phyloP scores from a whole-genome alignment of 805 yeast species.

The Yarrowia deformans region DNA sequence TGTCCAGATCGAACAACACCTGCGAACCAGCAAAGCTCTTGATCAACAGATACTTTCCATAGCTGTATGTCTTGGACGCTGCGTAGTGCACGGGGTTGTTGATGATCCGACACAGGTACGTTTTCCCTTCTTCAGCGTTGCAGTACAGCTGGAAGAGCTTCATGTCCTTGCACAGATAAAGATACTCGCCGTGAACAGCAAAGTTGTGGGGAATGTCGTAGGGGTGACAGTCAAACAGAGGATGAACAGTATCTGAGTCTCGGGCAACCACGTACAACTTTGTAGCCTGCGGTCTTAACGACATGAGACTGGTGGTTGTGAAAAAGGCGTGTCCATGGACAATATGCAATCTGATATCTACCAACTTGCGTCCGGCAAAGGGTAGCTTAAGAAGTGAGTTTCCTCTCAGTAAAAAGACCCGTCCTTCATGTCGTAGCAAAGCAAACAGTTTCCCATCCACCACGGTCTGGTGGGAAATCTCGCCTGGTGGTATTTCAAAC shows the following conservation, averaged over 20 bases:
- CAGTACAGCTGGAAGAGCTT: conserved; percentile 22
- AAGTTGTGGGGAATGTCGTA: conserved; percentile 35
- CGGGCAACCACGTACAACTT: background rate
- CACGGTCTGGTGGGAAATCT: conserved; percentile 13
- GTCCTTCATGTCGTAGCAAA: background rate
- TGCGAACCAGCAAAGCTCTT: conserved; percentile 34
- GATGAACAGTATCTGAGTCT: background rate
- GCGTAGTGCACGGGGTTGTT: conserved; percentile 20
- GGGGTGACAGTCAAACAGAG: conserved; percentile 31
- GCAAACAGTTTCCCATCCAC: conserved; percentile 23
- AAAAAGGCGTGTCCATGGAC: conserved; percentile 30
- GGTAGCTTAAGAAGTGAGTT: background rate
- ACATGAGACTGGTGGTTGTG: conserved; percentile 23
- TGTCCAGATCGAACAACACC: conserved; percentile 17
- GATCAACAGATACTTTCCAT: conserved; percentile 7
- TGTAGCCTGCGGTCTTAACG: conserved; percentile 13
- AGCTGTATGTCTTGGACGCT: conserved; percentile 10
- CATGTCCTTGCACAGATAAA: conserved; percentile 21
- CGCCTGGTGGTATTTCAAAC: background rate
- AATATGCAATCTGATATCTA: conserved; percentile 19
- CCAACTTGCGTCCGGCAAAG: conserved; percentile 1
- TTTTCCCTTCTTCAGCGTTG: background rate
- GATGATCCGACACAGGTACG: conserved; percentile 19
- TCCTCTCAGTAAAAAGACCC: conserved; percentile 10
- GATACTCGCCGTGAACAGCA: conserved; percentile 20